phyloP scores from a whole-genome alignment of 2,329 filamentous ascomycete genomes.

The Diplocarpon rosae region DNA sequence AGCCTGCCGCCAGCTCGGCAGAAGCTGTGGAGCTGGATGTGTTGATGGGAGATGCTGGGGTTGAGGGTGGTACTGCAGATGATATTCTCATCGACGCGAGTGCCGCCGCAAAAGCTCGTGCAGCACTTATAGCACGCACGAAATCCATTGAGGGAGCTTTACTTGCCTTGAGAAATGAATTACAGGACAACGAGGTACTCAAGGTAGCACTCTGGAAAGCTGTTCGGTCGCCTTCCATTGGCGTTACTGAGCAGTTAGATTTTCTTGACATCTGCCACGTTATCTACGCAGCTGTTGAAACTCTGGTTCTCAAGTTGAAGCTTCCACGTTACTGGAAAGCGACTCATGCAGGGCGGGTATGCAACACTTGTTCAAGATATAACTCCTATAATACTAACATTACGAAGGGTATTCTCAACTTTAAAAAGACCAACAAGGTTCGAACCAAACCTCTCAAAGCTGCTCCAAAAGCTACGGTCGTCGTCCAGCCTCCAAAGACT shows the following conservation, averaged over 20 bases:
- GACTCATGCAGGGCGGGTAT: constrained; percentile 29
- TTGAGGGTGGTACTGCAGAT: neutral
- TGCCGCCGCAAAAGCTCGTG: constrained; percentile 31
- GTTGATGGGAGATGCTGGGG: constrained; percentile 12
- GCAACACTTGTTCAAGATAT: constrained; percentile 5
- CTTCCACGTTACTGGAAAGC: constrained; percentile 37
- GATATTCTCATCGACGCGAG: constrained; percentile 34
- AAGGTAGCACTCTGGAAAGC: constrained; percentile 39
- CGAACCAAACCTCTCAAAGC: constrained; percentile 16
- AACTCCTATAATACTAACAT: constrained; percentile 1
- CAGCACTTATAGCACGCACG: constrained; percentile 37
- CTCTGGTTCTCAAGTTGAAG: constrained; percentile 35
- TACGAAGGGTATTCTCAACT: constrained; percentile 21
- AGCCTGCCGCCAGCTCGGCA: neutral
- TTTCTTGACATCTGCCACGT: constrained; percentile 40
- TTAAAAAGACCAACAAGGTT: constrained; percentile 23
- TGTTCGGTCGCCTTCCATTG: constrained; percentile 36
- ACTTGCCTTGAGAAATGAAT: constrained; percentile 36
- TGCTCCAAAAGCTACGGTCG: neutral
- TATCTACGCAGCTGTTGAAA: constrained; percentile 38
- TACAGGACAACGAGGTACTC: constrained; percentile 35
- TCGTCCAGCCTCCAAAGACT: constrained; percentile 2
- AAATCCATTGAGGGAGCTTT: constrained; percentile 38
- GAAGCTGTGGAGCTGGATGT: constrained; percentile 9
- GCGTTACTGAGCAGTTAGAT: constrained; percentile 37